Percentiles rank a stretch among this genome's conserved stretches.
Evolutionary conservation across 1,139 yeast genomes (phyloP).

Genomic region (Scheffersomyces cryptocercus): DNA sequence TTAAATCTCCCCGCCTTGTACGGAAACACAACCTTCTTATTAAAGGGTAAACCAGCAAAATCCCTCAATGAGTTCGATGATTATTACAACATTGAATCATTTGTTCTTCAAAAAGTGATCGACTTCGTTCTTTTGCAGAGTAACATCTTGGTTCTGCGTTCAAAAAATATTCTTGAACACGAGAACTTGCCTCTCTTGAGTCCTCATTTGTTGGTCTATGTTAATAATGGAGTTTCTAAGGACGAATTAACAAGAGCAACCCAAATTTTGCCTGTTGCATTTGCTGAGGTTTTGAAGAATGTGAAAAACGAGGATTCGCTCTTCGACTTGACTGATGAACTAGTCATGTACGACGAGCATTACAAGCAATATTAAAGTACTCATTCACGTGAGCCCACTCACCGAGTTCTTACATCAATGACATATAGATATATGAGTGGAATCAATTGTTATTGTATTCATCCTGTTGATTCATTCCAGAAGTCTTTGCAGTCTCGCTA

Average conservation of each 20-base stretch:
- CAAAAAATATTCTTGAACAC: constrained; percentile 68
- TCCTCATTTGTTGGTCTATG: constrained; percentile 67
- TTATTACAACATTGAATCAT: constrained; percentile 59
- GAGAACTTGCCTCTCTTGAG: constrained; percentile 70
- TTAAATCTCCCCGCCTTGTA: constrained; percentile 50
- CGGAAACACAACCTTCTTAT: constrained; percentile 42
- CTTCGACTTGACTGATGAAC: constrained; percentile 7
- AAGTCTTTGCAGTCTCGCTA: too few relatives aligned
- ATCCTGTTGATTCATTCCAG: too few relatives aligned
- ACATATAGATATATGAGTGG: too few relatives aligned
- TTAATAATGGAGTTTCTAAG: constrained; percentile 54
- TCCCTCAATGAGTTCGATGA: constrained; percentile 37
- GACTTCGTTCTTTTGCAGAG: constrained; percentile 51
- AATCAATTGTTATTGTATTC: too few relatives aligned
- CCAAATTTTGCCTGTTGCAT: constrained; percentile 14
- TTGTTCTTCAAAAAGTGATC: constrained; percentile 62
- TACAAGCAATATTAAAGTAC: too few relatives aligned
- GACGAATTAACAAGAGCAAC: constrained; percentile 47
- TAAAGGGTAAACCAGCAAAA: constrained; percentile 41
- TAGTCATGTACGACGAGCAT: not conserved
- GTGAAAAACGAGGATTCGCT: constrained; percentile 9
- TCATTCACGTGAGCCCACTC: too few relatives aligned
- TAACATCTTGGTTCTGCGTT: constrained; percentile 66
- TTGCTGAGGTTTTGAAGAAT: constrained; percentile 14
- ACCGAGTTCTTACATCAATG: too few relatives aligned